phyloP scores from a whole-genome alignment of 2,329 filamentous ascomycete species.

The Chrysoporthe puriensis region DNA sequence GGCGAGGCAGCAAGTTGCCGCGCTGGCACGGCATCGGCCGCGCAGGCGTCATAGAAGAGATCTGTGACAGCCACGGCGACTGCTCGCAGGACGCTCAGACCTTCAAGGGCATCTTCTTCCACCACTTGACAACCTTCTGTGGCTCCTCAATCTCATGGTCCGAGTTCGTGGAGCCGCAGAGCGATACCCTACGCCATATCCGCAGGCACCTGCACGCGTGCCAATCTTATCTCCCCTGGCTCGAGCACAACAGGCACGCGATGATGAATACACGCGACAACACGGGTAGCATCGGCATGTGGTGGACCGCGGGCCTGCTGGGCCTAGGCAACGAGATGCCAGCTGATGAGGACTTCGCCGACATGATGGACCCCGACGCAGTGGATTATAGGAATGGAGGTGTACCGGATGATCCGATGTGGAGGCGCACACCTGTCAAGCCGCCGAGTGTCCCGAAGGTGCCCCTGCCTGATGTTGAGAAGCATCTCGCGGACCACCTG shows the following conservation, averaged over 20 bases:
- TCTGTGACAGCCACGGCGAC: conserved; percentile 72
- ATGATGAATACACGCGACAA: conserved; percentile 25
- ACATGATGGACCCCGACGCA: conserved; percentile 20
- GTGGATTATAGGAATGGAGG: conserved; percentile 29
- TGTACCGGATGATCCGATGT: conserved; percentile 26
- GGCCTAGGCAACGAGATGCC: conserved; percentile 23
- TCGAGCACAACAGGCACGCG: conserved; percentile 27
- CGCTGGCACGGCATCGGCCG: conserved; percentile 77
- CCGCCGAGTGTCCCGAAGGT: conserved; percentile 17
- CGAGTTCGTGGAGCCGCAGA: conserved; percentile 31
- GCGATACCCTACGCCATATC: conserved; percentile 14
- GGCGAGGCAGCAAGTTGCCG: conserved; percentile 44
- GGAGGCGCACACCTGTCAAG: conserved; percentile 21
- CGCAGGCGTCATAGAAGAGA: conserved; percentile 80
- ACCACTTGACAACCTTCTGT: conserved; percentile 83
- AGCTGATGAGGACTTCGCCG: conserved; percentile 20
- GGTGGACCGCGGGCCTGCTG: conserved; percentile 29
- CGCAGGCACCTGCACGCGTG: conserved; percentile 27
- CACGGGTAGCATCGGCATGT: conserved; percentile 29
- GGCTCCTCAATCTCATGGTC: conserved; percentile 55
- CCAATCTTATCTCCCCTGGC: conserved; percentile 21
- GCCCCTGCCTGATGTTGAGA: conserved; percentile 12
- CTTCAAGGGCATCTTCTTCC: conserved; percentile 95
- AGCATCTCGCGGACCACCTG: not conserved
- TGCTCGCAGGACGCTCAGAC: conserved; percentile 87